phyloP scores from a whole-genome alignment of 192 early-diverging fungal species.

The Backusella mclennaniae region DNA sequence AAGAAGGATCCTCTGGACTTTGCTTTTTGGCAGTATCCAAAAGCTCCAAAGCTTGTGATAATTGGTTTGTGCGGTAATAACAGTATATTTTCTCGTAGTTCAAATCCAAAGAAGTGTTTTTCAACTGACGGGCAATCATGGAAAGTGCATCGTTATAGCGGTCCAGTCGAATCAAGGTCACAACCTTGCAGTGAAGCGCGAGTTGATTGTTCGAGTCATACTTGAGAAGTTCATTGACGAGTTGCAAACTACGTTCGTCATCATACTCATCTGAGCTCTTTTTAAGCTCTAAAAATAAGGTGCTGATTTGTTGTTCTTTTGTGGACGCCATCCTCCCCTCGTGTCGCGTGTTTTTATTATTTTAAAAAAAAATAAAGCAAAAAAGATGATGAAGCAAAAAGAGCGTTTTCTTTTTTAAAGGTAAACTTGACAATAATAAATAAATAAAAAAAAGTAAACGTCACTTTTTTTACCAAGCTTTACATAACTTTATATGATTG shows the following conservation, averaged over 20 bases:
- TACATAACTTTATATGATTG: background rate
- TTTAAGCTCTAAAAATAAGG: conserved; percentile 14
- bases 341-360: background rate
- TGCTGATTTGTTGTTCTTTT: conserved; percentile 18
- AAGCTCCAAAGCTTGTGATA: conserved; percentile 44
- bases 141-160: conserved; percentile 53
- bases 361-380: background rate
- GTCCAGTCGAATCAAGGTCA: conserved; percentile 55
- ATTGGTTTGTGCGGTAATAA: conserved; percentile 60
- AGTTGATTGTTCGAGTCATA: conserved; percentile 47
- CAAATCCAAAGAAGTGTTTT: conserved; percentile 35
- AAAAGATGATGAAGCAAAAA: background rate
- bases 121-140: conserved; percentile 40
- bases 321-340: conserved; percentile 4
- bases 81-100: conserved; percentile 63
- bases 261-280: conserved; percentile 33
- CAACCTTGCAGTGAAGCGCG: conserved; percentile 56
- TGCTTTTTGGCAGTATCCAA: conserved; percentile 31
- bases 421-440: too few relatives aligned
- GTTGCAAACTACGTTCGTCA: conserved; percentile 49
- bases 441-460: background rate
- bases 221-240: conserved; percentile 52
- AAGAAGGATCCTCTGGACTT: conserved; percentile 28
- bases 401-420: background rate
- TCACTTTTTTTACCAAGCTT: background rate